Evolutionary conservation across 148 eudicot genomes (phyloP).

Genomic region (Persicaria tinctoria): DNA sequence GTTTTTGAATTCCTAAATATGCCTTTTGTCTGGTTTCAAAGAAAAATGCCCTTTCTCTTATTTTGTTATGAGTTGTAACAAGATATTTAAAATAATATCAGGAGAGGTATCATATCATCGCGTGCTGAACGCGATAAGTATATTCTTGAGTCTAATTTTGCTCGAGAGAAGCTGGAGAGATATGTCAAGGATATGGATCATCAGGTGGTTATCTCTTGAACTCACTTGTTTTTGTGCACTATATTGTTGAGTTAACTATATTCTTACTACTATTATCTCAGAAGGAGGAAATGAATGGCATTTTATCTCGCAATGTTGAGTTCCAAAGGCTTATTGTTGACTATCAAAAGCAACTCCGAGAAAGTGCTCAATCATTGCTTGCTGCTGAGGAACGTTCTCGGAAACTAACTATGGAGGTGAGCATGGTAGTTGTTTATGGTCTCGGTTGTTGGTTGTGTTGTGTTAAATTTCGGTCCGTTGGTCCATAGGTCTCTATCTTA

Average conservation of each 20-base stretch:
- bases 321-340: slow-evolving; percentile 78
- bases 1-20: too few relatives aligned
- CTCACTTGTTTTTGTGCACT: not conserved
- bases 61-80: not conserved
- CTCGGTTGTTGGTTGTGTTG: not conserved
- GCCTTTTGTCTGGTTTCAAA: too few relatives aligned
- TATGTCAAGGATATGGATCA: slow-evolving; percentile 72
- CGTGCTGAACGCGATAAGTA: slow-evolving; percentile 74
- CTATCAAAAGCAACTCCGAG: slow-evolving; percentile 75
- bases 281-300: slow-evolving; percentile 63
- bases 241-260: not conserved
- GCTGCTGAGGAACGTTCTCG: slow-evolving; percentile 66
- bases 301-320: slow-evolving; percentile 76
- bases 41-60: too few relatives aligned
- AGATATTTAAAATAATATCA: not conserved
- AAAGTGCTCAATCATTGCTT: slow-evolving; percentile 60
- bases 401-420: slow-evolving; percentile 71
- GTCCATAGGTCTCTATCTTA: slow-evolving; percentile 46
- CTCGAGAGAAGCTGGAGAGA: slow-evolving; percentile 62
- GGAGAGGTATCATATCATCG: slow-evolving; percentile 56
- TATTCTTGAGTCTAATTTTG: slow-evolving; percentile 55
- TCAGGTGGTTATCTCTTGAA: slow-evolving; percentile 32
- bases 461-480: not conserved
- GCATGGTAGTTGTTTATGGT: not conserved
- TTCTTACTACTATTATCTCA: slow-evolving; percentile 18